Evolutionary conservation across 2,329 filamentous ascomycete species (phyloP).

Genomic region (Aspergillus pseudoviridinutans): DNA sequence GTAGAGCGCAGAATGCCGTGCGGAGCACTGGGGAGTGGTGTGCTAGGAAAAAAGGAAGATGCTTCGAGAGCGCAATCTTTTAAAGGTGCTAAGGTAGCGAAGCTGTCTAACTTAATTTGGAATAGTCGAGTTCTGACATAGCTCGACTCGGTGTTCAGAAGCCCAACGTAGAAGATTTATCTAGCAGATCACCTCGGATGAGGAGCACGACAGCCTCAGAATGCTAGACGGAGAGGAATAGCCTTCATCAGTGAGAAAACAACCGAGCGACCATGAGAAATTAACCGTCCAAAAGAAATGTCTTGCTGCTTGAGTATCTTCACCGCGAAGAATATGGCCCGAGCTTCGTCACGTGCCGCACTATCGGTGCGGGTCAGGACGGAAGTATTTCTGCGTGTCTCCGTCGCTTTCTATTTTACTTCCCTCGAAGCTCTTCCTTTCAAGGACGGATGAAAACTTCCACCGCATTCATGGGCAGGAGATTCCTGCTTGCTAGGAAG

Average conservation of each 20-base stretch:
- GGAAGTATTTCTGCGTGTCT: constrained; percentile 16
- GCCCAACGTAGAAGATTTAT: neutral
- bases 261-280: neutral
- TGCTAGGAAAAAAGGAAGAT: constrained; percentile 20
- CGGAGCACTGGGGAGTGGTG: constrained; percentile 40
- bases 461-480: constrained; percentile 18
- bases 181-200: neutral
- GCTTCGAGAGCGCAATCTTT: constrained; percentile 13
- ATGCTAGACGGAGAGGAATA: neutral
- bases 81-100: constrained; percentile 12
- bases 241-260: neutral
- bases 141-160: neutral
- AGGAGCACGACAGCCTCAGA: neutral
- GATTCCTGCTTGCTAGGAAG: constrained; percentile 6
- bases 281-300: neutral
- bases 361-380: constrained; percentile 9
- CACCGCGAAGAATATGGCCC: neutral
- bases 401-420: constrained; percentile 15
- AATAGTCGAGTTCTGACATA: constrained; percentile 3
- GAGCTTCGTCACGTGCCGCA: constrained; percentile 17
- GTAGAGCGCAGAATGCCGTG: constrained; percentile 33
- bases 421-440: constrained; percentile 6
- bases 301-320: neutral
- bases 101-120: constrained; percentile 19
- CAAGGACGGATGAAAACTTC: constrained; percentile 8